These are phyloP conservation scores for Warburgia ugandensis DNA, from an alignment of 164 flowering plant genomes.

Conservation along the genomic window DNA sequence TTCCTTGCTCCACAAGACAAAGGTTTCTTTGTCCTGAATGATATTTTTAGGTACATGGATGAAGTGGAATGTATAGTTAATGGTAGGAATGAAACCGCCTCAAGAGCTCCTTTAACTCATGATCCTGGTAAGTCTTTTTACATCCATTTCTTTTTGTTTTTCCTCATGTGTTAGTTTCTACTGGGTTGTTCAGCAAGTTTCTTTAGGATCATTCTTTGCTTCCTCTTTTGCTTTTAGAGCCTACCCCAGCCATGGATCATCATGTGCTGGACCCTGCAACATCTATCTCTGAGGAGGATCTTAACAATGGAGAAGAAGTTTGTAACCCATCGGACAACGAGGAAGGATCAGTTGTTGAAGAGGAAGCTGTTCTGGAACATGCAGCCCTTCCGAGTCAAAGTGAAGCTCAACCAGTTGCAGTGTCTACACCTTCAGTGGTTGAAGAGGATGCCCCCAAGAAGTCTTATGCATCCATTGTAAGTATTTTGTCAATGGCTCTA, in stretches of 20 bases:
- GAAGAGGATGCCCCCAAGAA: slow-evolving; percentile 56
- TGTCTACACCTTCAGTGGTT: slow-evolving; percentile 20
- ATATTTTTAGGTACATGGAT: slow-evolving; percentile 59
- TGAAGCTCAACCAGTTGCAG: slow-evolving; percentile 19
- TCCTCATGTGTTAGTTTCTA: no score
- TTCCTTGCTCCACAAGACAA: slow-evolving; percentile 82
- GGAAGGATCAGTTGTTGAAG: slow-evolving; percentile 16
- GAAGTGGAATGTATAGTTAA: slow-evolving; percentile 27
- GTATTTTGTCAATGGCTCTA: slow-evolving; percentile 14
- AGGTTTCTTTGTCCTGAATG: slow-evolving; percentile 72
- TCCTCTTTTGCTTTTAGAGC: slow-evolving; percentile 24
- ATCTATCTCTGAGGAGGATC: slow-evolving; percentile 23
- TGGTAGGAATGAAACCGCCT: slow-evolving; percentile 18
- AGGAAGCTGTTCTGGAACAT: slow-evolving; percentile 19
- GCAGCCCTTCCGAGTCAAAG: slow-evolving; percentile 21
- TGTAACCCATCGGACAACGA: slow-evolving; percentile 18
- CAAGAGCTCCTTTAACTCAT: slow-evolving; percentile 16
- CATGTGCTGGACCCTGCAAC: slow-evolving; percentile 23
- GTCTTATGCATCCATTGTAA: slow-evolving; percentile 75
- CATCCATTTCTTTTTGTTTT: no score
- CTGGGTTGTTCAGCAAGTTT: no score
- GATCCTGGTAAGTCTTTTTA: slow-evolving; percentile 34
- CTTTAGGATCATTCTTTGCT: not conserved
- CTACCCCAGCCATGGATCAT: slow-evolving; percentile 26
- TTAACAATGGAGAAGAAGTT: slow-evolving; percentile 20